phyloP scores from a whole-genome alignment of 768 basidiomycete genomes.

The Termitomyces sp. region DNA sequence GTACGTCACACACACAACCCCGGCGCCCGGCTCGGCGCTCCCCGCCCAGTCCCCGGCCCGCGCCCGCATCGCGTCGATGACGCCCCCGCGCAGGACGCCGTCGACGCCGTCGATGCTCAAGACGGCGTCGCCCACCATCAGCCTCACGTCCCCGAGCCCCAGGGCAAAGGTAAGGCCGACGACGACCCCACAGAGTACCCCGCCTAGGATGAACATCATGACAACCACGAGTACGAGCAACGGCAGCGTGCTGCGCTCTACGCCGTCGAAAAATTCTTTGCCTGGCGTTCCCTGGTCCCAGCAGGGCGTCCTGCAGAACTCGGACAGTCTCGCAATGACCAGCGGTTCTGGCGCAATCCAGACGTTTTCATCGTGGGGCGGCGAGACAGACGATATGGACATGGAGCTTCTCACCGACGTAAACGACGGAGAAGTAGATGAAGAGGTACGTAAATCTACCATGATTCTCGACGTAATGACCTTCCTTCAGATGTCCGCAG shows the following conservation, averaged over 20 bases:
- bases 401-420: slow-evolving; percentile 70
- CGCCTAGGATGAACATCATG: slow-evolving; percentile 15
- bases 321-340: slow-evolving; percentile 14
- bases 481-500: slow-evolving; percentile 27
- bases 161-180: slow-evolving; percentile 23
- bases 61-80: slow-evolving; percentile 40
- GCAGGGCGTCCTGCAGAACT: slow-evolving; percentile 4
- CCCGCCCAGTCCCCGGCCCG: slow-evolving; percentile 12
- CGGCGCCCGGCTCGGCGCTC: background rate
- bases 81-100: slow-evolving; percentile 23
- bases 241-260: background rate
- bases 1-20: slow-evolving; percentile 2
- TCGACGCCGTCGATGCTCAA: slow-evolving; percentile 21
- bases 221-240: background rate
- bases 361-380: slow-evolving; percentile 34
- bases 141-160: slow-evolving; percentile 35
- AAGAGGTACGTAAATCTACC: slow-evolving; percentile 43
- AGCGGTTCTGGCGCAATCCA: slow-evolving; percentile 23
- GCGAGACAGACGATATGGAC: slow-evolving; percentile 54
- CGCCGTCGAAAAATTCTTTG: slow-evolving; percentile 7
- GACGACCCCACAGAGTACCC: slow-evolving; percentile 24
- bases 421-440: slow-evolving; percentile 56
- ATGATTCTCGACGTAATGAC: background rate
- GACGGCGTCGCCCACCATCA: slow-evolving; percentile 27
- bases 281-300: slow-evolving; percentile 10